Base-by-base conservation (phyloP, 495 filamentous ascomycete species). In the Rhypophila decipiens region DNA sequence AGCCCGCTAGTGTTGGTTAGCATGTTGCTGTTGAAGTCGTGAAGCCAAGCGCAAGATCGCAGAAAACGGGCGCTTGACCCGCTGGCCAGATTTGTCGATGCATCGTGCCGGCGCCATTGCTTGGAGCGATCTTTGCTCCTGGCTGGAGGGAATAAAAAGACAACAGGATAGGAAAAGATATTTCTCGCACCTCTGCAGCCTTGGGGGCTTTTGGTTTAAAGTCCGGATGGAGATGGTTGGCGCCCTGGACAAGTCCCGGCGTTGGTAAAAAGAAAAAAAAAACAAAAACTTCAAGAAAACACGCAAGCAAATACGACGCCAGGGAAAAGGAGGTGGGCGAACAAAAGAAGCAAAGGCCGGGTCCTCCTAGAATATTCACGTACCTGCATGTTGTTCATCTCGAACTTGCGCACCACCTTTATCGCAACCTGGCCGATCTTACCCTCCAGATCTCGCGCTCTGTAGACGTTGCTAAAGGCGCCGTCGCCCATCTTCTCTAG, bases 401-500 rank as follows among this genome's bases (percentile, higher is more conserved):
- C 94, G 60, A 86, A 98, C 69, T 98, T 98, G 47, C 93, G 84
- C 45, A 98, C 93, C 19, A 98, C 93, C 62, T 98, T 98, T 77
- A 98, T 97, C 37, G 93, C 93, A 13, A 93, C 89, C 58, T 98
- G 86, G 35, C 79, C 83, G 34, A 76, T 75, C 43, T 84, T 70
- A 18, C 83, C 82, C 17, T 73, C 57, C 24, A 70, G 74, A 65
- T 98, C 94, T 48, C 73, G 75, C 15, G 94, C 93, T 3, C 87
- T 82, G 64, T 96, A 98, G 46, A 98, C 93, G 51, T 98, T 98
- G 74, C 91, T 96, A 75, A 98, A 98, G 36, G 93, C 93, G 42
- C 93, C 93, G 57, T 98, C 93, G 44, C 93, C 93, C 93, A 98
- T 98, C 75, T 98, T 98, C 67, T 97, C 90, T 33, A 95, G 5